These are phyloP conservation scores for Actinomortierella ambigua DNA, from an alignment of 371 early-diverging fungal species.

Conservation along the genomic window DNA sequence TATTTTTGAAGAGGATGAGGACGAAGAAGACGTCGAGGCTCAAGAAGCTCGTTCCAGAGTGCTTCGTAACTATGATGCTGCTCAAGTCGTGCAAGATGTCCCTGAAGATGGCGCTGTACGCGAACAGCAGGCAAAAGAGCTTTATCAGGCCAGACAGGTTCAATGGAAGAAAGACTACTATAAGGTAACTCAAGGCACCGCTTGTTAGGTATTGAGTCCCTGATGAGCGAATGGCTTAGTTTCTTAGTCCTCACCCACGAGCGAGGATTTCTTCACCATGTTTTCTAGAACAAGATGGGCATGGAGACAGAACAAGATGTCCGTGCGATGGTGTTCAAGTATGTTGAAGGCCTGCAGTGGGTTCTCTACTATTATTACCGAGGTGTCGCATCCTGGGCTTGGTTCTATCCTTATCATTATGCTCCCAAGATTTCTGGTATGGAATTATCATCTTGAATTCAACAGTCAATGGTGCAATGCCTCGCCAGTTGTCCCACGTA, in stretches of 20 bases:
- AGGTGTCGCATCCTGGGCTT: slow-evolving; percentile 97
- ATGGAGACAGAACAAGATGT: slow-evolving; percentile 63
- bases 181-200: no score
- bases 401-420: slow-evolving; percentile 99
- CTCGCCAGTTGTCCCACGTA: no score
- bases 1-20: slow-evolving; percentile 59
- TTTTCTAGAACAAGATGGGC: slow-evolving; percentile 66
- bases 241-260: no score
- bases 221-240: no score
- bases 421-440: slow-evolving; percentile 92
- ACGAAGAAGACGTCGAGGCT: slow-evolving; percentile 60
- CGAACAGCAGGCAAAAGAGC: slow-evolving; percentile 57
- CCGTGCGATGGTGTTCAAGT: slow-evolving; percentile 72
- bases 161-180: slow-evolving; percentile 80
- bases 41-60: slow-evolving; percentile 71
- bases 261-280: no score
- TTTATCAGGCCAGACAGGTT: slow-evolving; percentile 56
- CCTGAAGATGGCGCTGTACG: slow-evolving; percentile 54
- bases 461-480: no score
- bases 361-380: slow-evolving; percentile 95
- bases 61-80: slow-evolving; percentile 67
- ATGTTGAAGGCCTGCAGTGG: slow-evolving; percentile 97
- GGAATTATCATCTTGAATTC: neutral
- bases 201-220: no score
- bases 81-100: slow-evolving; percentile 63